Conservation (phyloP, 208 protist genomes). For the Naegleria fowleri region DNA sequence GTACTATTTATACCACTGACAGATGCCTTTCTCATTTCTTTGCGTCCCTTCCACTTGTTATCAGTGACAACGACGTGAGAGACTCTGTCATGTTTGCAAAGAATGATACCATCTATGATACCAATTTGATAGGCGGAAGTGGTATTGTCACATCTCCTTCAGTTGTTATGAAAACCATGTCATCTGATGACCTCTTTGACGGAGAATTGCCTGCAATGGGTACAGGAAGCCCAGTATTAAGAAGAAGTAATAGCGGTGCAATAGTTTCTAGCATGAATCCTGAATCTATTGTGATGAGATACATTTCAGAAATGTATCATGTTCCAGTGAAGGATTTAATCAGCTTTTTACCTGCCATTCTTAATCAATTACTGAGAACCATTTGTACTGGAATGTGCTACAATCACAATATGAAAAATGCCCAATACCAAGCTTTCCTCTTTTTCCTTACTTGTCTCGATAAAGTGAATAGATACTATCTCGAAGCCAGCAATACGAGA, state of each 20-base stretch:
- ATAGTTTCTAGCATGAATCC: neutral
- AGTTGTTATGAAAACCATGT: neutral
- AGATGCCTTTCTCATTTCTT: neutral
- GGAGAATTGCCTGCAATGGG: neutral
- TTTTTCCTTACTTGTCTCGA: neutral
- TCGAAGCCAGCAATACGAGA: neutral
- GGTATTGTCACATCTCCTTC: neutral
- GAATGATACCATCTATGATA: neutral
- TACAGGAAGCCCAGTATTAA: neutral
- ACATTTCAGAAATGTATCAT: neutral
- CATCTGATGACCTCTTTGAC: neutral
- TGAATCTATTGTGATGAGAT: neutral
- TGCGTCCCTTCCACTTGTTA: neutral
- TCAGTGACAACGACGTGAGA: neutral
- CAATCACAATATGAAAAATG: neutral
- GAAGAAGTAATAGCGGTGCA: neutral
- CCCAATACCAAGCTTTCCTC: neutral
- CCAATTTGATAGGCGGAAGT: neutral
- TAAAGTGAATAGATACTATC: neutral
- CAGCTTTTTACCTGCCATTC: neutral
- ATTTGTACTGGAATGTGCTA: neutral
- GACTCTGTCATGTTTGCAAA: neutral
- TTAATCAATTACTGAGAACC: conserved; percentile 8
- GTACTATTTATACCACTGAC: conserved; percentile 4
- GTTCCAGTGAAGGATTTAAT: neutral